Evolutionary conservation across 192 early-diverging fungal species (phyloP).

Genomic region (Diversispora epigaea): DNA sequence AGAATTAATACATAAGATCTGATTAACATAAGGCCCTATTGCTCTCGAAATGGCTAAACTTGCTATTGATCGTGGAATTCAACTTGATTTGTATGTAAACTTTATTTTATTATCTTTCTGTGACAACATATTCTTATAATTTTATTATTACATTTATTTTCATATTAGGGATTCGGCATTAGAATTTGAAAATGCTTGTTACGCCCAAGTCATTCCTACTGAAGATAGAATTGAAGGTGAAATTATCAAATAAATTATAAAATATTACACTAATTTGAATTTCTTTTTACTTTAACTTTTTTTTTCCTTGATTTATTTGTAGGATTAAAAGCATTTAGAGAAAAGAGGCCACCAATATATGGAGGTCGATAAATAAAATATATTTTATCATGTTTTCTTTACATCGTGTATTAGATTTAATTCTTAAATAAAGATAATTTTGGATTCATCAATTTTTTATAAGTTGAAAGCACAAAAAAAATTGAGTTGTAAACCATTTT

Average conservation of each 20-base stretch:
- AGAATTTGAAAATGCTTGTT: conserved; percentile 91
- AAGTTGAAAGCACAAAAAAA: too few species aligned
- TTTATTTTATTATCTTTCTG: not conserved
- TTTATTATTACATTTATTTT: not conserved
- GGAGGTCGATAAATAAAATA: conserved; percentile 35
- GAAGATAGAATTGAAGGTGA: conserved; percentile 89
- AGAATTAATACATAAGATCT: not conserved
- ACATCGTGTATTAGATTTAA: too few species aligned
- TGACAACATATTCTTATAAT: too few species aligned
- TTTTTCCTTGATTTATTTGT: conserved; percentile 5
- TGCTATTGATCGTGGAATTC: conserved; percentile 79
- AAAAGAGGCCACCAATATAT: conserved; percentile 39
- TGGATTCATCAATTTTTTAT: too few species aligned
- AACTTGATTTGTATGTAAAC: conserved; percentile 69
- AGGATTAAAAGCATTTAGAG: conserved; percentile 47
- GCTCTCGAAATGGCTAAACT: conserved; percentile 89
- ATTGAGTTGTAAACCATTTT: too few species aligned
- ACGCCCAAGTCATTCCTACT: conserved; percentile 91
- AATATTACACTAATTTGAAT: not conserved
- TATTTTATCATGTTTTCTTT: too few species aligned
- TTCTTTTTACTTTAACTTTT: not conserved
- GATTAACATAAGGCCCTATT: conserved; percentile 66
- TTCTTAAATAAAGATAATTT: too few species aligned
- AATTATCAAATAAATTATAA: not conserved
- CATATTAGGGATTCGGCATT: conserved; percentile 70